Conservation (phyloP, 2,329 filamentous ascomycete species). For the Boeremia lycopersici region DNA sequence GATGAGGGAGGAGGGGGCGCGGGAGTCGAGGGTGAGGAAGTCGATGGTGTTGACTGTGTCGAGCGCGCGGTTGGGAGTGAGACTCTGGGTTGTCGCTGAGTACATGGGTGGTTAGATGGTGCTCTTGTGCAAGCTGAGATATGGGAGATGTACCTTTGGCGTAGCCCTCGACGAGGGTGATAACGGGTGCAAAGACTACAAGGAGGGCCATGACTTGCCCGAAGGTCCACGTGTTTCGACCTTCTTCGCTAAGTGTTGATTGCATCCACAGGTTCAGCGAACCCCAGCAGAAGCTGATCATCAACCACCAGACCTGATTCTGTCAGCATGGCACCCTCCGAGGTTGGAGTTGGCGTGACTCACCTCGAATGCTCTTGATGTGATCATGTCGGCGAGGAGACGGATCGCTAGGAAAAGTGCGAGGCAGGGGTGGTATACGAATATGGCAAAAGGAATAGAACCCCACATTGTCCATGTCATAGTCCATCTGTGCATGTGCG, state of each 20-base stretch:
- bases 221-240: conserved; percentile 13
- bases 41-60: conserved; percentile 1
- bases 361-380: conserved; percentile 16
- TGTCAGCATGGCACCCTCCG: not conserved
- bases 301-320: conserved; percentile 14
- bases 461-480: not conserved
- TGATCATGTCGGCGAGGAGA: conserved; percentile 4
- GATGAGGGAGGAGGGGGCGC: not conserved
- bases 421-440: conserved; percentile 8
- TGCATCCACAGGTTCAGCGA: conserved; percentile 9
- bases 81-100: not conserved
- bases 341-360: not conserved
- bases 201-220: conserved; percentile 16
- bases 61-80: not conserved
- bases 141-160: not conserved
- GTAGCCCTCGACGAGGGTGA: conserved; percentile 9
- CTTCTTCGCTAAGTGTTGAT: conserved; percentile 1
- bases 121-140: not conserved
- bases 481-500: not conserved
- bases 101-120: not conserved
- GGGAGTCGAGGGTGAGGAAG: not conserved
- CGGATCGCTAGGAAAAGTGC: not conserved
- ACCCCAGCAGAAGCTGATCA: conserved; percentile 13
- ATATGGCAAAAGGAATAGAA: not conserved
- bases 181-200: conserved; percentile 8